Evolutionary conservation across 1,284 basidiomycete genomes (phyloP), one percentile per base, ranked within the genome.

Genomic region (Moesziomyces globuligerus): DNA sequence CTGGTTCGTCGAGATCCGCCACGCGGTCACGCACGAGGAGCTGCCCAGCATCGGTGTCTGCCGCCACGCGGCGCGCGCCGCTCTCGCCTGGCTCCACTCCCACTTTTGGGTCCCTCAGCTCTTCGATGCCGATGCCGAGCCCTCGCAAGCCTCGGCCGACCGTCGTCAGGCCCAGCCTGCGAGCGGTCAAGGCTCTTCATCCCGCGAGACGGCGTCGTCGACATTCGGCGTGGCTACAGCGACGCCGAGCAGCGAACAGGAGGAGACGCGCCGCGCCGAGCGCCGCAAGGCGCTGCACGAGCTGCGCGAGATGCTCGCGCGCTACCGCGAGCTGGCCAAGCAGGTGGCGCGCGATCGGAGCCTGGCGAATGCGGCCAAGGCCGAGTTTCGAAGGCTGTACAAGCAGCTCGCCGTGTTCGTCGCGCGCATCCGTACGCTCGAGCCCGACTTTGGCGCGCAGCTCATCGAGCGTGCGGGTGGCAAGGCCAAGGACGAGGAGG

Each of bases 21-120:
- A 98, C 84, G 90, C 92, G 25, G 92, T 92, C 9, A 98, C 95
- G 2, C 95, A 98, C 80, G 95, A 98, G 78, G 93, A 96, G 70
- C 84, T 98, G 17, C 96, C 95, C 0, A 91, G 91, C 66, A 85
- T 98, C 2, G 87, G 89, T 45, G 84, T 94, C 7, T 86, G 97
- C 10, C 87, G 90, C 51, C 87, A 92, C 51, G 93, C 90, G 0
- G 87, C 90, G 18, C 85, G 86, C 0, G 48, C 73, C 20, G 82
- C 80, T 1, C 54, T 82, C 2, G 49, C 48, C 1, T 82, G 80
- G 80, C 65, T 82, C 0, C 53, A 73, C 29, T 26, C 39, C 21
- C 64, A 74, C 37, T 79, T 74, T 43, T 79, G 77, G 77, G 24
- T 45, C 8, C 76, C 76, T 17, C 74, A 64, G 45, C 60, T 75